A percentile compares a stretch with the other conserved stretches of the same genome.
Conservation (phyloP, 2,329 filamentous ascomycete species). For the Fusarium sambucinum region DNA sequence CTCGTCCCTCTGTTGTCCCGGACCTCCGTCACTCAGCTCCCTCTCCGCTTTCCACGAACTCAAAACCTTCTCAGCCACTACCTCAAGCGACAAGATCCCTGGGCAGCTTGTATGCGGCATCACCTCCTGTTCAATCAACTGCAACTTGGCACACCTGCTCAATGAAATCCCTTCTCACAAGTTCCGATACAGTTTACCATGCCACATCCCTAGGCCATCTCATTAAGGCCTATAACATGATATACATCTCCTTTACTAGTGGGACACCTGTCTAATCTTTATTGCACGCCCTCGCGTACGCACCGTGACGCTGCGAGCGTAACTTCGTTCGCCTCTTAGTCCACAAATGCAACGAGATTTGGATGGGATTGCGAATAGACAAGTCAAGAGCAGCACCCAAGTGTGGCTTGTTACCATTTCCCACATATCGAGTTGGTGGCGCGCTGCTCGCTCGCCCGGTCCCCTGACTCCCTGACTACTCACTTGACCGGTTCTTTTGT, state of each 20-base stretch:
- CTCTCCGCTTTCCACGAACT: constrained; percentile 40
- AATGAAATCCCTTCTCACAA: constrained; percentile 13
- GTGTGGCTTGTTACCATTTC: constrained; percentile 38
- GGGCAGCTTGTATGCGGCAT: constrained; percentile 23
- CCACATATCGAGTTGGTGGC: constrained; percentile 38
- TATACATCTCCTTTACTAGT: constrained; percentile 16
- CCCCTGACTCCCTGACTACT: constrained; percentile 22
- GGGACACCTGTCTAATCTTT: constrained; percentile 16
- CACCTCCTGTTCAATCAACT: constrained; percentile 24
- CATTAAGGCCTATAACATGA: constrained; percentile 6
- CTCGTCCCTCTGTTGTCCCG: constrained; percentile 20
- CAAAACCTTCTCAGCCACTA: constrained; percentile 41
- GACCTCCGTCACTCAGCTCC: constrained; percentile 41
- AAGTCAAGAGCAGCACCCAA: constrained; percentile 21
- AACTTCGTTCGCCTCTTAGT: constrained; percentile 29
- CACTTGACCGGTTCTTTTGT: constrained; percentile 30
- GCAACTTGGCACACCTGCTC: constrained; percentile 17
- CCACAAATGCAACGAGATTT: constrained; percentile 23
- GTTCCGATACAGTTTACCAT: constrained; percentile 19
- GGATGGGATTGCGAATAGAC: constrained; percentile 7
- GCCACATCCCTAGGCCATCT: constrained; percentile 1
- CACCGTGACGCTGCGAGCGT: constrained; percentile 30
- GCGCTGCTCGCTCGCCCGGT: constrained; percentile 23
- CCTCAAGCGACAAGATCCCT: constrained; percentile 32
- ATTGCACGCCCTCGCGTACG: constrained; percentile 17